Conservation (phyloP, 2,329 filamentous ascomycete species). For the Teratosphaeria nubilosa region DNA sequence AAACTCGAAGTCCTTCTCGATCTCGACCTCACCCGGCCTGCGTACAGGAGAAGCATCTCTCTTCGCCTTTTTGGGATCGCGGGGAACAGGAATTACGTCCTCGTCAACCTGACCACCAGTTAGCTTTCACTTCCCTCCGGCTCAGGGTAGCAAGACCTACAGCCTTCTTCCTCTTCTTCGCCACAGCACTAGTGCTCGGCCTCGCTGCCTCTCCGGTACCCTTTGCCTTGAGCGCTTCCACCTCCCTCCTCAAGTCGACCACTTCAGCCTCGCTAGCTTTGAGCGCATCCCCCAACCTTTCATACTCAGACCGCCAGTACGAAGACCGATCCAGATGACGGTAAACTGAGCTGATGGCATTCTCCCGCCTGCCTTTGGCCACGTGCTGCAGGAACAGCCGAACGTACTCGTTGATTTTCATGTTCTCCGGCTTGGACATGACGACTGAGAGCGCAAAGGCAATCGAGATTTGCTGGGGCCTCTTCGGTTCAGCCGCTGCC, state of each 20-base stretch:
- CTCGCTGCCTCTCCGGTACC: constrained; percentile 5
- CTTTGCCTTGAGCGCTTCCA: constrained; percentile 14
- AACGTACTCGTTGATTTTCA: constrained; percentile 25
- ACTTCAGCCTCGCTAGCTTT: constrained; percentile 10
- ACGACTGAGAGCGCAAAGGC: constrained; percentile 22
- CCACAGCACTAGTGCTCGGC: background rate
- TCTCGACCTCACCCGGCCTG: background rate
- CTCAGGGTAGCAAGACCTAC: background rate
- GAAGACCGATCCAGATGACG: constrained; percentile 30
- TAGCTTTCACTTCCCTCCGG: background rate
- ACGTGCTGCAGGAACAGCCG: constrained; percentile 27
- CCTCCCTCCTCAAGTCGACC: constrained; percentile 14
- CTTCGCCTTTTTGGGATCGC: constrained; percentile 16
- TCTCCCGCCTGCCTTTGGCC: constrained; percentile 14
- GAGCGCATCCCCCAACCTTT: constrained; percentile 12
- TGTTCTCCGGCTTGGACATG: constrained; percentile 27
- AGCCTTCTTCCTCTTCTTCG: constrained; percentile 21
- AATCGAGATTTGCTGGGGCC: constrained; percentile 10
- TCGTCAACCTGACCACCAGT: constrained; percentile 4
- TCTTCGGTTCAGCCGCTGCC: constrained; percentile 1
- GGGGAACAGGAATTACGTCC: constrained; percentile 15
- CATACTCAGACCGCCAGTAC: constrained; percentile 28
- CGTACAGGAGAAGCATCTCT: constrained; percentile 8
- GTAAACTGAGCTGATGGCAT: constrained; percentile 15
- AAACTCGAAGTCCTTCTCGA: constrained; percentile 9